These are phyloP conservation scores for Diaporthe sp. DNA, from an alignment of 2,329 filamentous ascomycete genomes.

Conservation along the genomic window DNA sequence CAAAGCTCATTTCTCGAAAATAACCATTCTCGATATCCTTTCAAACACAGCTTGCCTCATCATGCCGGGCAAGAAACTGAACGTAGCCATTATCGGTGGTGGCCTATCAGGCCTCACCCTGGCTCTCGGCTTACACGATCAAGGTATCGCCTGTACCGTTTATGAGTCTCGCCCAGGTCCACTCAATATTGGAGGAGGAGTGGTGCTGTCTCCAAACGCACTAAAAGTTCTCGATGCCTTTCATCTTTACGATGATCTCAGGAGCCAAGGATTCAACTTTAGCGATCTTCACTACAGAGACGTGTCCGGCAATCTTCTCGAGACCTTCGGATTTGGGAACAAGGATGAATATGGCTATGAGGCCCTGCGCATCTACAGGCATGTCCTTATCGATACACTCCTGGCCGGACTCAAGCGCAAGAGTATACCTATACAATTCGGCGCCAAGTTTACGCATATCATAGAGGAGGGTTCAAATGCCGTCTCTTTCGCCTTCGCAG, in stretches of 20 bases:
- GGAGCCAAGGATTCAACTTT: conserved; percentile 62
- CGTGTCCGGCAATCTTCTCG: conserved; percentile 47
- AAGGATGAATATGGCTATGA: conserved; percentile 63
- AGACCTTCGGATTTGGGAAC: conserved; percentile 62
- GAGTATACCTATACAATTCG: conserved; percentile 58
- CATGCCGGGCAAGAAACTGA: conserved; percentile 1
- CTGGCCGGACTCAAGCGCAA: conserved; percentile 53
- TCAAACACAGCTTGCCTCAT: background rate
- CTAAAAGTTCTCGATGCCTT: conserved; percentile 65
- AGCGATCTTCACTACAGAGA: conserved; percentile 61
- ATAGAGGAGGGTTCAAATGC: conserved; percentile 52
- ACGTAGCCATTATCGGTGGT: conserved; percentile 29
- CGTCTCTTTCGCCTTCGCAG: conserved; percentile 61
- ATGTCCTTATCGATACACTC: conserved; percentile 64
- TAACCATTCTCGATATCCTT: background rate
- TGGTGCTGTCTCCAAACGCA: conserved; percentile 72
- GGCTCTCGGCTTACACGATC: conserved; percentile 65
- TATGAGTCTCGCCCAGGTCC: conserved; percentile 63
- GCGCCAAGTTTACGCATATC: conserved; percentile 61
- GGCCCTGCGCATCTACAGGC: conserved; percentile 66
- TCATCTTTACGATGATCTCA: conserved; percentile 60
- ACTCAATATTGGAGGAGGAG: conserved; percentile 63
- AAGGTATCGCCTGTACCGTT: conserved; percentile 62
- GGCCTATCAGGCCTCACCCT: conserved; percentile 60
- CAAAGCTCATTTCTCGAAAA: background rate